phyloP scores from a whole-genome alignment of 768 basidiomycete species.

The Auricularia cornea region DNA sequence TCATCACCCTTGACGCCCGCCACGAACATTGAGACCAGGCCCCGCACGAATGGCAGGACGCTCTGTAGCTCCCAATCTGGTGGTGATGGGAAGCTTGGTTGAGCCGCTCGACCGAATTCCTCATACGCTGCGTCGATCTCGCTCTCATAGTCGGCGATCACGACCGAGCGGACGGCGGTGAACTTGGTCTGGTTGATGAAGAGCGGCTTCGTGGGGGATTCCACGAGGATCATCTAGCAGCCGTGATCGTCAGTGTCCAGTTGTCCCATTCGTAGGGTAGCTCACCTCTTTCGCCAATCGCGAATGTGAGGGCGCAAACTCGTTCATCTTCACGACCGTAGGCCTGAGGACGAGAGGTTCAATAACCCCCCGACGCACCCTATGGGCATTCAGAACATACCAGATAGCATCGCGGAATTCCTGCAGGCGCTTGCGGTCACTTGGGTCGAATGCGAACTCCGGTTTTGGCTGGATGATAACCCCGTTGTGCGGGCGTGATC shows the following conservation, averaged over 20 bases:
- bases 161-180: slow-evolving; percentile 27
- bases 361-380: no score
- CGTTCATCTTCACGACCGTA: background rate
- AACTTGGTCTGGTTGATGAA: slow-evolving; percentile 32
- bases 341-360: no score
- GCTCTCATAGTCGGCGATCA: slow-evolving; percentile 22
- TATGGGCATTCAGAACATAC: slow-evolving; percentile 17
- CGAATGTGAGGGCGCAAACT: slow-evolving; percentile 26
- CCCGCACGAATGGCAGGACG: slow-evolving; percentile 23
- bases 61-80: slow-evolving; percentile 5
- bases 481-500: slow-evolving; percentile 26
- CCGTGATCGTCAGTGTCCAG: no score
- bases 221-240: slow-evolving; percentile 28
- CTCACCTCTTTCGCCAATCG: slow-evolving; percentile 31
- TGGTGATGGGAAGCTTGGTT: slow-evolving; percentile 1
- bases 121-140: slow-evolving; percentile 29
- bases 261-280: no score
- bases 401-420: slow-evolving; percentile 22
- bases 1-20: slow-evolving; percentile 17
- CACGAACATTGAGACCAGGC: slow-evolving; percentile 26
- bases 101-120: background rate
- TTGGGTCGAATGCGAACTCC: background rate
- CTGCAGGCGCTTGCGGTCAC: slow-evolving; percentile 13
- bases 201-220: slow-evolving; percentile 21
- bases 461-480: slow-evolving; percentile 8